Evolutionary conservation across 2,329 filamentous ascomycete species (phyloP).

Genomic region (Sarocladiaceae sp.): DNA sequence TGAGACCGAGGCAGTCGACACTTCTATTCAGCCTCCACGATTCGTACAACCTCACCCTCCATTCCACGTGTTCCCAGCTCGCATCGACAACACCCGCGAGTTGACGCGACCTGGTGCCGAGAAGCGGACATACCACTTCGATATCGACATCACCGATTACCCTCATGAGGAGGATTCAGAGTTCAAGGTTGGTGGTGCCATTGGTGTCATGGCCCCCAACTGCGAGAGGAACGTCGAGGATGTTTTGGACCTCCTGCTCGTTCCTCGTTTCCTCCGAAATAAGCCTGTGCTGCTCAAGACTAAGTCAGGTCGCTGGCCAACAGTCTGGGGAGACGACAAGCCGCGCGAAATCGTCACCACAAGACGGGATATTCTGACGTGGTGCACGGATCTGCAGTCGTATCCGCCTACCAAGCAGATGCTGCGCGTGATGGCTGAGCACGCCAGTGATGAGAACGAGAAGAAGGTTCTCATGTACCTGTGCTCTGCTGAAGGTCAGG

Average conservation of each 20-base stretch:
- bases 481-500: slow-evolving; percentile 85
- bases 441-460: slow-evolving; percentile 75
- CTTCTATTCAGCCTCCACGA: slow-evolving; percentile 68
- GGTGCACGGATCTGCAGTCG: slow-evolving; percentile 92
- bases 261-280: slow-evolving; percentile 79
- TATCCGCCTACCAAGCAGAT: slow-evolving; percentile 87
- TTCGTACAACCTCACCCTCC: slow-evolving; percentile 95
- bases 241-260: slow-evolving; percentile 73
- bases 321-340: slow-evolving; percentile 92
- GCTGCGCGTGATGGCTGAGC: slow-evolving; percentile 79
- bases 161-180: slow-evolving; percentile 79
- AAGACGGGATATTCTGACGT: slow-evolving; percentile 84
- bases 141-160: slow-evolving; percentile 94
- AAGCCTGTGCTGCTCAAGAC: slow-evolving; percentile 79
- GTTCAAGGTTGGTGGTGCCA: slow-evolving; percentile 94
- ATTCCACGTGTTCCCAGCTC: slow-evolving; percentile 87
- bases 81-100: slow-evolving; percentile 77
- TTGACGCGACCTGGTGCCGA: slow-evolving; percentile 84
- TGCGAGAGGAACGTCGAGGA: slow-evolving; percentile 73
- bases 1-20: slow-evolving; percentile 33
- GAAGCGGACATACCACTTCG: slow-evolving; percentile 97
- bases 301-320: slow-evolving; percentile 83
- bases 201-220: slow-evolving; percentile 90
- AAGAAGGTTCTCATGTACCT: slow-evolving; percentile 85
- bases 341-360: slow-evolving; percentile 85